Evolutionary conservation across 352 stramenopile genomes (phyloP).

Genomic region (Pseudoperonospora humuli): DNA sequence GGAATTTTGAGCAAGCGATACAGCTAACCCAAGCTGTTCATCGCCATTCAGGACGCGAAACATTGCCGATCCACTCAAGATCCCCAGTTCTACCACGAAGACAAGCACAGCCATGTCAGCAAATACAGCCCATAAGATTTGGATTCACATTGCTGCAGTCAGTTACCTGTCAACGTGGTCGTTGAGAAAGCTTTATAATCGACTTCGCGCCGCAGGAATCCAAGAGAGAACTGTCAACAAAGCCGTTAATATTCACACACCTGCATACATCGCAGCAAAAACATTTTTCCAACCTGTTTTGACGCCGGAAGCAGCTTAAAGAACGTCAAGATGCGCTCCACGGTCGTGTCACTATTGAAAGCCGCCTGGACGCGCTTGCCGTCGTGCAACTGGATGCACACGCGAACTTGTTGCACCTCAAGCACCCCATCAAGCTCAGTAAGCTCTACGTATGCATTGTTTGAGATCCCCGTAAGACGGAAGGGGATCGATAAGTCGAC

Average conservation of each 20-base stretch:
- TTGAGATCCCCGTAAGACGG: slow-evolving; percentile 76
- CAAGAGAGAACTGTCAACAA: slow-evolving; percentile 54
- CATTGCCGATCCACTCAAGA: slow-evolving; percentile 77
- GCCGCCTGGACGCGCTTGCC: slow-evolving; percentile 66
- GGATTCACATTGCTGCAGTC: background rate
- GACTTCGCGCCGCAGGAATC: slow-evolving; percentile 74
- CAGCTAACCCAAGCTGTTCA: background rate
- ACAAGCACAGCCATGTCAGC: slow-evolving; percentile 1
- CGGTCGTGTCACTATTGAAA: slow-evolving; percentile 45
- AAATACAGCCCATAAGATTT: background rate
- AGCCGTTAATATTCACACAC: slow-evolving; percentile 3
- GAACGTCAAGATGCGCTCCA: slow-evolving; percentile 48
- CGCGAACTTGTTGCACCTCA: slow-evolving; percentile 53
- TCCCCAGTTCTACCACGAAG: slow-evolving; percentile 48
- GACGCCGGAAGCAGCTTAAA: slow-evolving; percentile 43
- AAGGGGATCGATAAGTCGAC: slow-evolving; percentile 82
- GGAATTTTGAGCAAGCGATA: background rate
- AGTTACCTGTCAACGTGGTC: slow-evolving; percentile 65
- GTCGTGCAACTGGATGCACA: slow-evolving; percentile 72
- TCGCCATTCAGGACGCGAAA: slow-evolving; percentile 55
- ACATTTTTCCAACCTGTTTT: slow-evolving; percentile 21
- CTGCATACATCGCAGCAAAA: background rate
- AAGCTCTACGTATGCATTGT: slow-evolving; percentile 73
- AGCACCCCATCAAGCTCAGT: slow-evolving; percentile 22
- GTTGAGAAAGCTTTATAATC: slow-evolving; percentile 33